Base-by-base conservation (phyloP, 2,329 filamentous ascomycete genomes). In the Spiromastix sp. region DNA sequence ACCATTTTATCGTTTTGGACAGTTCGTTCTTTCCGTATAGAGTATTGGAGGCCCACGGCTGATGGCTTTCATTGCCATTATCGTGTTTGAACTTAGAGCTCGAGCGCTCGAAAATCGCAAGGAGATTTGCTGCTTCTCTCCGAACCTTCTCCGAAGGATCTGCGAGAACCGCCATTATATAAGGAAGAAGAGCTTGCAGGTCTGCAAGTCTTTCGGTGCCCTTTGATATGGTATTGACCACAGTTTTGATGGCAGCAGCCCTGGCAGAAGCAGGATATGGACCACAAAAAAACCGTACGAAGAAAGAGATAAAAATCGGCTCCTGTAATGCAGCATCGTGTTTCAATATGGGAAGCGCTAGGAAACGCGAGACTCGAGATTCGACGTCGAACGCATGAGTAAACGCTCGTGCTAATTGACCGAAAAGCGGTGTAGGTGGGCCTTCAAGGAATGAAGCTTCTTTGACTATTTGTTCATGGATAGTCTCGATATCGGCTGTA, bases 101-200 rank as follows among this genome's bases (percentile, higher is more conserved):
- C 3, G 68, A 52, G 6, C 57, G 56, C 9, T 69, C 66, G 9
- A 87, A 49, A 3, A 72, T 64, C 17, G 72, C 60, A 20, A 85
- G 54, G 20, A 87, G 67, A 34, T 79, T 72, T 15, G 79, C 77
- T 13, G 86, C 82, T 33, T 84, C 77, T 42, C 78, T 76, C 29
- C 87, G 80, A 27, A 94, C 80, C 42, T 77, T 76, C 42, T 79
- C 77, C 1, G 83, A 83, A 4, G 77, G 63, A 54, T 96, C 89
- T 16, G 75, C 69, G 12, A 96, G 70, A 15, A 81, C 82, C 24
- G 72, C 67, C 30, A 95, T 63, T 20, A 80, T 66, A 59, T 93
- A 95, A 2, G 89, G 89, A n/a, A 94, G 53, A 12, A 95, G 56
- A 8, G 76, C 73, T 53, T 96, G 89, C 32, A 87, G 69, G 52